Percentiles rank a stretch among this genome's conserved stretches.
phyloP scores from a whole-genome alignment of 108 stramenopile genomes.

The Pseudonitzschia multiseries region DNA sequence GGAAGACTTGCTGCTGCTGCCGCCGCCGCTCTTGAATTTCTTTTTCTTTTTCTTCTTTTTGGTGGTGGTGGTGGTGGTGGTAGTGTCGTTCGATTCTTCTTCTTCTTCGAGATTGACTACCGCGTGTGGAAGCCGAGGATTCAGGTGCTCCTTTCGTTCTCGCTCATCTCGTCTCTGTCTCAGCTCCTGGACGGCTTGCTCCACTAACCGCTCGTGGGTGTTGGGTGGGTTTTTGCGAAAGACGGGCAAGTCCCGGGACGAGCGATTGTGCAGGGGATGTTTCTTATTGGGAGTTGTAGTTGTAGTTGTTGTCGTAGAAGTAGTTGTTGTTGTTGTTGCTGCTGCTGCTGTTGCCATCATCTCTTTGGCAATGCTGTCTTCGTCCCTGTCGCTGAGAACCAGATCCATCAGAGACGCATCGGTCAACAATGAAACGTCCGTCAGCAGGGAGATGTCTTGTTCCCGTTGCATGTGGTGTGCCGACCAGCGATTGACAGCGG shows the following conservation, averaged over 20 bases:
- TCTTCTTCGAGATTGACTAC: background rate
- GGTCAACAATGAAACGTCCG: constrained; percentile 2
- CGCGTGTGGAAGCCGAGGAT: background rate
- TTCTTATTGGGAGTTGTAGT: background rate
- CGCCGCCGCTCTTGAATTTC: background rate
- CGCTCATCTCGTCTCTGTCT: background rate
- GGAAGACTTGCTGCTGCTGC: background rate
- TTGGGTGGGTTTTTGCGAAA: background rate
- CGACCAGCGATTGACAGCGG: background rate
- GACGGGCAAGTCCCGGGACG: background rate
- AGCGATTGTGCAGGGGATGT: background rate
- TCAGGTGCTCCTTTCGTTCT: background rate
- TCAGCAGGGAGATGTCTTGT: background rate
- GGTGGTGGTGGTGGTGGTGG: too few relatives aligned
- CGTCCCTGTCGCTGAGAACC: background rate
- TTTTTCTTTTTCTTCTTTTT: background rate
- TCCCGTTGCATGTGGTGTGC: background rate
- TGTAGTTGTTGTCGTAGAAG: too few relatives aligned
- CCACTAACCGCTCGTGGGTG: background rate
- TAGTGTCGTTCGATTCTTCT: too few relatives aligned
- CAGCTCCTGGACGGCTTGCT: background rate
- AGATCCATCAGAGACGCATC: background rate
- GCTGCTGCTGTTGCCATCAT: background rate
- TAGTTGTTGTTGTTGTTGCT: too few relatives aligned
- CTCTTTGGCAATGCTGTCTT: background rate